Evolutionary conservation across 2,329 filamentous ascomycete species (phyloP), one percentile per base, ranked within the genome.

Genomic region (Fonsecaea multimorphosa): DNA sequence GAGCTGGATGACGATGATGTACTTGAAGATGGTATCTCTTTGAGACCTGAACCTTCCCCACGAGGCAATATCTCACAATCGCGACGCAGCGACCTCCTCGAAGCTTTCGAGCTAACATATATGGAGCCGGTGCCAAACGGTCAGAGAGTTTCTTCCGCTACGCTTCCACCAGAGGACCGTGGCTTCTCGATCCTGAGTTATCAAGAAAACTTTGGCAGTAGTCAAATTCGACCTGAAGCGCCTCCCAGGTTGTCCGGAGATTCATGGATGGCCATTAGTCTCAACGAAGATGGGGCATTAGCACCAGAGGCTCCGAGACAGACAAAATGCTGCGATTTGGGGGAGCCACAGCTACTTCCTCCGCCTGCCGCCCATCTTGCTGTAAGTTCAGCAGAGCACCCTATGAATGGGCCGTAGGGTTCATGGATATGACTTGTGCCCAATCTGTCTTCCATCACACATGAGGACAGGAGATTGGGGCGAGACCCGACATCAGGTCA

Each of bases 1-100:
- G 61, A 54, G 29, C 16, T 34, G 29, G 36, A 52, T 12, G 29
- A 58, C 60, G 55, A 67, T 60, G 55, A 67, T 44, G 67, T 65
- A 61, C 40, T 67, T 19, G 58, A 62, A 7, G 44, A 65, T 9
- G 56, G 34, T 11, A 38, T 2, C n/a, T 22, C 34, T 6, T 31
- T 40, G 56, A 49, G 34, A 22, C 32, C 60, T 52, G 31, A 27
- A 32, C 11, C 14, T 22, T 24, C 52, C 19, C 27, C 51, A 31
- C 31, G 27, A 29, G 32, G 44, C 11, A 8, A 62, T 49, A n/a
- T 27, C 58, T 31, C 19, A 16, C 49, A 11, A 8, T 46, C 40
- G 19, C 22, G 31, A 12, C 38, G 44, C 12, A 34, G 19, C n/a
- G 27, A 44, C 5, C 29, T 16, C 1, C 9, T 19, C 8, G 24